Base-by-base conservation (phyloP, 257 asterid genomes). In the Solanum verrucosum region DNA sequence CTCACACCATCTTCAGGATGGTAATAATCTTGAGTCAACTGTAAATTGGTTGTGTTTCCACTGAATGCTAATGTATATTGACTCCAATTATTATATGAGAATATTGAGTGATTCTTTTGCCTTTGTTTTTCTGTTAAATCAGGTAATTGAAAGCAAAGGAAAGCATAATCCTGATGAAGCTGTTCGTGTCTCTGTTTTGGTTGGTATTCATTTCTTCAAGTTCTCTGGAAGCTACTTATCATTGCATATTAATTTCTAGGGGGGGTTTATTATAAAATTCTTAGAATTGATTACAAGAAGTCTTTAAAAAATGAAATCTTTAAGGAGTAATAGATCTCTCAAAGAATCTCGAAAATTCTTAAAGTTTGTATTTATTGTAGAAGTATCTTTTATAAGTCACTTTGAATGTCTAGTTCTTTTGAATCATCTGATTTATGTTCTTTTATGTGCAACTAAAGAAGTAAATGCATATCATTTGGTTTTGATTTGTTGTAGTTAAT, bases 1-100 rank as follows among this genome's bases (percentile, higher is more conserved):
- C 99, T 56, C 99, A 97, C 92, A 94, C 99, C 82, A 94, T 97
- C 83, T 97, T 97, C 92, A 93, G 99, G 92, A 97, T 97, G 99
- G 99, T 97, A 93, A 81, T 89, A 18, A 82, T 82, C 31, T 82
- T 31, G 42, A 82, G 70, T 31, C 2, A 82, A 49, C 25, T 82
- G 12, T 49, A 49, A 25, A 82, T 29, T 86, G 56, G 34, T 88
- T 49, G 78, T 63, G 49, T 27, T 81, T 91, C 38, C 77, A 75
- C 87, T 82, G 71, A 44, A 38, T 87, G 31, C 67, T 63, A 77
- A 85, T 74, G 42, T 20, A 42, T 84, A 83, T 34, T 81, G 84
- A 18, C 29, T 83, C 52, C 52, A 40, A 72, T 74, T 33, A 37
- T 84, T 86, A 81, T 83, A 16, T 83, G 86, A 87, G 42, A 81